Conservation (phyloP, 805 yeast species). For the Candida methanosorbosa region DNA sequence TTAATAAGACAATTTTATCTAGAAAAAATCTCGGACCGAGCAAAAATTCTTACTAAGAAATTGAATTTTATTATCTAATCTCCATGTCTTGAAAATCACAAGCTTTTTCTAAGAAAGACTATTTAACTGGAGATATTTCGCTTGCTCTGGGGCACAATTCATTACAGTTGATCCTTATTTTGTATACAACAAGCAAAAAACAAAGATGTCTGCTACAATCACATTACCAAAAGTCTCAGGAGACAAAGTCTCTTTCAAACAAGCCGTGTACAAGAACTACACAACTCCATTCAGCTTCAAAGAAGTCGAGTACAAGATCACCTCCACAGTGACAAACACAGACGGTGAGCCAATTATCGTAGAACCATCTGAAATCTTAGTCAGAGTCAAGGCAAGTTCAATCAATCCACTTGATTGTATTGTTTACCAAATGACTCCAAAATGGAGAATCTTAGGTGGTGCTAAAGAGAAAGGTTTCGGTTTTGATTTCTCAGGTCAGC, state of each 20-base stretch:
- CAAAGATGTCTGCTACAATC: too few relatives aligned
- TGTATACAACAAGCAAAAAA: too few relatives aligned
- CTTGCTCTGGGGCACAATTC: too few relatives aligned
- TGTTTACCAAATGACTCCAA: slow-evolving; percentile 5
- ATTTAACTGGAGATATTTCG: too few relatives aligned
- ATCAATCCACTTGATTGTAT: slow-evolving; percentile 15
- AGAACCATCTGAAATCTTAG: slow-evolving; percentile 7
- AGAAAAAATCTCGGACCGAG: too few relatives aligned
- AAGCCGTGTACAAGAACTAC: slow-evolving; percentile 8
- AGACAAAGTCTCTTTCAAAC: slow-evolving; percentile 5
- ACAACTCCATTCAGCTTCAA: slow-evolving; percentile 3
- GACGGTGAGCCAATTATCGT: background rate
- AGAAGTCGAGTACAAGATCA: slow-evolving; percentile 2
- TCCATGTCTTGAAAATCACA: too few relatives aligned
- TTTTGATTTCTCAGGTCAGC: slow-evolving; percentile 16
- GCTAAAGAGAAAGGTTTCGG: slow-evolving; percentile 10
- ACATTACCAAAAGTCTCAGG: slow-evolving; percentile 4
- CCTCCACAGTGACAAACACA: background rate
- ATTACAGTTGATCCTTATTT: too few relatives aligned
- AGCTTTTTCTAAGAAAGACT: too few relatives aligned
- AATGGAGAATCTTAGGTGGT: slow-evolving; percentile 3
- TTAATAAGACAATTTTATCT: too few relatives aligned
- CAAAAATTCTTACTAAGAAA: too few relatives aligned
- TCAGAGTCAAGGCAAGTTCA: slow-evolving; percentile 11
- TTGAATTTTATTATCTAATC: too few relatives aligned